Conservation (phyloP, 1,284 basidiomycete species). For the Microbotryum scabiosae region DNA sequence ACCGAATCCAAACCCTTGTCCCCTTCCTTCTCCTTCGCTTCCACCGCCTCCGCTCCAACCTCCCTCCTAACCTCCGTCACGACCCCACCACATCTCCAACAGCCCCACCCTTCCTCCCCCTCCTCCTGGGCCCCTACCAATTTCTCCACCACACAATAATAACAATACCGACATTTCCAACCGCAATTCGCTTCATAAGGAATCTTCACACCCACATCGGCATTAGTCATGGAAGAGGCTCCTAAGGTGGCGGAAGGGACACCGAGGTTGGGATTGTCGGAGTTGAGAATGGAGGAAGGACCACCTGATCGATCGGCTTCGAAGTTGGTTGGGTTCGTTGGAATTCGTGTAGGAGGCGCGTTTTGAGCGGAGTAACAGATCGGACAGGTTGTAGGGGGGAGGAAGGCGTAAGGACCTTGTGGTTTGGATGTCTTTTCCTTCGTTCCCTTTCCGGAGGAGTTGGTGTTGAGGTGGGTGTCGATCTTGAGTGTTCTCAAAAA, state of each 20-base stretch:
- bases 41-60: neutral
- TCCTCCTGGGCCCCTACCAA: constrained; percentile 24
- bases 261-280: neutral
- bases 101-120: constrained; percentile 25
- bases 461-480: constrained; percentile 20
- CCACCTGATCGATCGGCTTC: neutral
- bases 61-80: constrained; percentile 16
- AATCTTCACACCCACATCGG: constrained; percentile 26
- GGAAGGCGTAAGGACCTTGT: constrained; percentile 37
- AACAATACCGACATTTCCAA: constrained; percentile 31
- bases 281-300: neutral
- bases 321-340: neutral
- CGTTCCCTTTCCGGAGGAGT: constrained; percentile 32
- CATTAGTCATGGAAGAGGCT: neutral
- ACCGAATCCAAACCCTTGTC: neutral
- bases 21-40: neutral
- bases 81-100: constrained; percentile 27
- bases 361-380: constrained; percentile 41
- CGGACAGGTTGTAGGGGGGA: constrained; percentile 41
- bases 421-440: constrained; percentile 5
- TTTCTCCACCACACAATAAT: constrained; percentile 33
- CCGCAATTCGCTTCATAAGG: constrained; percentile 32
- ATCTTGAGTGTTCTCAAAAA: constrained; percentile 33
- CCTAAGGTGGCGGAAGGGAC: neutral
- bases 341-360: constrained; percentile 6